A percentile compares a stretch with the other conserved stretches of the same genome.
phyloP scores from a whole-genome alignment of 495 filamentous ascomycete species.

The Hypomontagnella submonticulosa region DNA sequence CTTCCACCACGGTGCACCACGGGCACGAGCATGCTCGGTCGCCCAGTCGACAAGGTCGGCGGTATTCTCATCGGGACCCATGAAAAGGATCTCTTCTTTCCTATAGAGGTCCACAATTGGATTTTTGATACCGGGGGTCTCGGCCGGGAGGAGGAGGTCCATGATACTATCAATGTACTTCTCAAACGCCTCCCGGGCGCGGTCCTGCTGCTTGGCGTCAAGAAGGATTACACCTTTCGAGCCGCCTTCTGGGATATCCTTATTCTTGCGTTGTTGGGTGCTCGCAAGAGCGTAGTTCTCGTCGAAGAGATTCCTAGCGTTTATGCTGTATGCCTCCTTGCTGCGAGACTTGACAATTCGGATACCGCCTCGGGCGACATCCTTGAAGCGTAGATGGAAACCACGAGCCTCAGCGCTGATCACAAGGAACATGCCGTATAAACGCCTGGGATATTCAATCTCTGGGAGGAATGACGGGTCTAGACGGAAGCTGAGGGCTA shows the following conservation, averaged over 20 bases:
- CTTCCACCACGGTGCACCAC: conserved; percentile 98
- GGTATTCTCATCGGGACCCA: conserved; percentile 99
- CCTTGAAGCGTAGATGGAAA: conserved; percentile 97
- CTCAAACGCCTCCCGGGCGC: conserved; percentile 89
- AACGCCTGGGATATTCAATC: conserved; percentile 90
- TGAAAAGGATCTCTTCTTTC: conserved; percentile 94
- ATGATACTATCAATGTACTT: conserved; percentile 99
- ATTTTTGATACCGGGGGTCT: conserved; percentile 97
- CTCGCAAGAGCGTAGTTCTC: conserved; percentile 99
- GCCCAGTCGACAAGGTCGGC: conserved; percentile 98
- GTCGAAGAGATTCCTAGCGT: conserved; percentile 93
- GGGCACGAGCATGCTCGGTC: conserved; percentile 87
- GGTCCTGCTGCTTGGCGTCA: conserved; percentile 93
- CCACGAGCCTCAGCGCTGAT: conserved; percentile 96
- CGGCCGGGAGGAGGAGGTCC: conserved; percentile 88
- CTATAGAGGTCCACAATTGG: conserved; percentile 95
- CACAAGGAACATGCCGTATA: conserved; percentile 98
- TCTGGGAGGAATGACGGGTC: conserved; percentile 88
- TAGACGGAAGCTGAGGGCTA: conserved; percentile 94
- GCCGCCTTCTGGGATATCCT: conserved; percentile 99
- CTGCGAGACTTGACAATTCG: conserved; percentile 98
- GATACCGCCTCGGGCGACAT: conserved; percentile 96
- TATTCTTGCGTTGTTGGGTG: conserved; percentile 99
- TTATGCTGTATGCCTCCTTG: conserved; percentile 94
- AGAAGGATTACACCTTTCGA: conserved; percentile 98